Percentiles rank a stretch among this genome's conserved stretches.
phyloP scores from a whole-genome alignment of 768 basidiomycete species.

The Podaxis sp. region DNA sequence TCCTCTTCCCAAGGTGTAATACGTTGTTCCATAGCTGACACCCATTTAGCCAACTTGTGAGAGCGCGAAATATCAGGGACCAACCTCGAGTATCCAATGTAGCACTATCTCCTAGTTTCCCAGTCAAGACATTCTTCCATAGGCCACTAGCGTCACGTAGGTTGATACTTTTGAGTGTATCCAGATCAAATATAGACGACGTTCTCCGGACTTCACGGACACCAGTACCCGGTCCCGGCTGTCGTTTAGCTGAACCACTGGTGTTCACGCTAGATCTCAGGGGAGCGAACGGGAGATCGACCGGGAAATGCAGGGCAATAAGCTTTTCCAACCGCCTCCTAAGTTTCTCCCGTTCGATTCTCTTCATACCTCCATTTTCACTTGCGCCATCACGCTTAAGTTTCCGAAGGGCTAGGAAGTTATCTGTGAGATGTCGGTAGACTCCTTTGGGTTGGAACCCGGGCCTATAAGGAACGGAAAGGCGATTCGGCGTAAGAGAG shows the following conservation, averaged over 20 bases:
- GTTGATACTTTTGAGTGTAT: conserved; percentile 53
- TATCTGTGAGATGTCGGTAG: conserved; percentile 74
- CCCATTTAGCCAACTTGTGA: not conserved
- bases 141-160: conserved; percentile 56
- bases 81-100: conserved; percentile 68
- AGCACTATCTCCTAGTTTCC: conserved; percentile 34
- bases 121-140: conserved; percentile 57
- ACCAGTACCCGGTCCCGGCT: conserved; percentile 14
- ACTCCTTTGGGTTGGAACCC: conserved; percentile 94
- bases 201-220: conserved; percentile 36
- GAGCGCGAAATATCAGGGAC: conserved; percentile 9
- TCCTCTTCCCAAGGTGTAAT: conserved; percentile 97
- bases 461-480: conserved; percentile 70
- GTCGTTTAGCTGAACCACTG: conserved; percentile 7
- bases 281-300: conserved; percentile 3
- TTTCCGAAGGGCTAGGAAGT: conserved; percentile 55
- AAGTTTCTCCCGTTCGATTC: conserved; percentile 79
- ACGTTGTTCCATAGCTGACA: conserved; percentile 73
- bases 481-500: conserved; percentile 12
- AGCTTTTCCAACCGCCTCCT: conserved; percentile 89
- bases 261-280: conserved; percentile 3
- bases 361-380: conserved; percentile 32
- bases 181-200: conserved; percentile 74
- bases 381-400: conserved; percentile 34
- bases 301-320: conserved; percentile 64